Percentiles rank a stretch among this genome's conserved stretches.
phyloP scores from a whole-genome alignment of 352 stramenopile species.

The Phytophthora syringae region DNA sequence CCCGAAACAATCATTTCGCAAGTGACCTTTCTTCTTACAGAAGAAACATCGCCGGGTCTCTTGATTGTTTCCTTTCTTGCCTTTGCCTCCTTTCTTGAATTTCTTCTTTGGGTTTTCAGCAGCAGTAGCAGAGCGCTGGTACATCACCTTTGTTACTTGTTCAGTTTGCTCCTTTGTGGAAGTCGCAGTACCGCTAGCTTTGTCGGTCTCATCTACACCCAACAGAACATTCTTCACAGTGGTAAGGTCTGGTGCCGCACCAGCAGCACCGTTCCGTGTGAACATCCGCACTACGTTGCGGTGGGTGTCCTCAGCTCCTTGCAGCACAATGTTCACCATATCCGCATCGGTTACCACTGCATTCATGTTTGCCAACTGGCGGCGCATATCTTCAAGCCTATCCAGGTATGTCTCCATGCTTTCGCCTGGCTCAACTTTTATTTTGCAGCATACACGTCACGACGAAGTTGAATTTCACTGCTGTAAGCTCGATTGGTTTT shows the following conservation, averaged over 20 bases:
- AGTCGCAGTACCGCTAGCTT: neutral
- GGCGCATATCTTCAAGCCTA: conserved; percentile 9
- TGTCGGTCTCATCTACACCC: conserved; percentile 16
- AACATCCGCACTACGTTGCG: conserved; percentile 11
- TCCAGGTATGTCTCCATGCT: conserved; percentile 20
- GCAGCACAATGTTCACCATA: conserved; percentile 8
- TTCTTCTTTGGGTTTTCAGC: conserved; percentile 3
- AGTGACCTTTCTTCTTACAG: conserved; percentile 9
- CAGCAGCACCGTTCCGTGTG: conserved; percentile 4
- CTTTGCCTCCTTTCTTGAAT: conserved; percentile 11
- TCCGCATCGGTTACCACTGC: neutral
- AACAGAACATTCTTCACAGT: conserved; percentile 10
- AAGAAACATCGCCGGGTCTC: conserved; percentile 12
- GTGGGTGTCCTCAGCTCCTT: conserved; percentile 8
- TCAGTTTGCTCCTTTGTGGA: neutral
- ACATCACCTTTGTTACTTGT: conserved; percentile 3
- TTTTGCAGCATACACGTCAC: conserved; percentile 8
- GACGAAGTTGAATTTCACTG: conserved; percentile 8
- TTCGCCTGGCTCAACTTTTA: neutral
- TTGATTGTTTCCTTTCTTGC: conserved; percentile 7
- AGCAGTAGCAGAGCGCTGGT: neutral
- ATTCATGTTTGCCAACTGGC: conserved; percentile 13
- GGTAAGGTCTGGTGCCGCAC: neutral
- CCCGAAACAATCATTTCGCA: conserved; percentile 5
- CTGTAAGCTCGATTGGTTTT: conserved; percentile 4